A percentile compares a stretch with the other conserved stretches of the same genome.
These are phyloP conservation scores for Oxytropis ochrocephala DNA, from an alignment of 306 rosid genomes.

Conservation along the genomic window DNA sequence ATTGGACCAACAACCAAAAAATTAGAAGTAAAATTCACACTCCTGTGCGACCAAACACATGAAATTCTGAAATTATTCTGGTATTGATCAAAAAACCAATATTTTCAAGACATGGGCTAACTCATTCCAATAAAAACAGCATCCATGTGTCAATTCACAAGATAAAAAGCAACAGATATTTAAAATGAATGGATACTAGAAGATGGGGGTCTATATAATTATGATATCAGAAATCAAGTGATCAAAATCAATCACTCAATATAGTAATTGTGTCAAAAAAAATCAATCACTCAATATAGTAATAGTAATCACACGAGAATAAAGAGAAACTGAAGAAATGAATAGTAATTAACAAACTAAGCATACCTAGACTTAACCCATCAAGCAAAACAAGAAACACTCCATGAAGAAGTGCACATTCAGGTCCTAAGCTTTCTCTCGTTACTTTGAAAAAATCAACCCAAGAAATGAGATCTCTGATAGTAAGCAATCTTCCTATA, in stretches of 20 bases:
- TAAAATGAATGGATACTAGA: not conserved
- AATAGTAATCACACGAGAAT: not conserved
- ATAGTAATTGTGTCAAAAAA: not conserved
- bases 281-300: not conserved
- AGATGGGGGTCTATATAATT: not conserved
- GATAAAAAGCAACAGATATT: not conserved
- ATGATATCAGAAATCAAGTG: not conserved
- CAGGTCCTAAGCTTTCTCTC: slow-evolving; percentile 52
- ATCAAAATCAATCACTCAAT: not conserved
- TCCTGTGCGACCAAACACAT: not conserved
- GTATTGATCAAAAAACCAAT: not conserved
- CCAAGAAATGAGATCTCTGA: slow-evolving; percentile 96
- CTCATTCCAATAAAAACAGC: not conserved
- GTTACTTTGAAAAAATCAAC: slow-evolving; percentile 55
- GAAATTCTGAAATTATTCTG: not conserved
- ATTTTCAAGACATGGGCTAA: not conserved
- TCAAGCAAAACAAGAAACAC: slow-evolving; percentile 89
- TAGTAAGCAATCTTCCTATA: slow-evolving; percentile 71
- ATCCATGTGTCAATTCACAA: too few species aligned
- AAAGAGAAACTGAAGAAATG: not conserved
- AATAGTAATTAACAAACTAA: not conserved
- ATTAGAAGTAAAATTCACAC: not conserved
- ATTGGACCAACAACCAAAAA: not conserved
- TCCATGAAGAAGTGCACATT: slow-evolving; percentile 81
- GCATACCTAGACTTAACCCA: slow-evolving; percentile 80